phyloP scores from a whole-genome alignment of 140 eudicot genomes.

The Ambrosia hybrid region DNA sequence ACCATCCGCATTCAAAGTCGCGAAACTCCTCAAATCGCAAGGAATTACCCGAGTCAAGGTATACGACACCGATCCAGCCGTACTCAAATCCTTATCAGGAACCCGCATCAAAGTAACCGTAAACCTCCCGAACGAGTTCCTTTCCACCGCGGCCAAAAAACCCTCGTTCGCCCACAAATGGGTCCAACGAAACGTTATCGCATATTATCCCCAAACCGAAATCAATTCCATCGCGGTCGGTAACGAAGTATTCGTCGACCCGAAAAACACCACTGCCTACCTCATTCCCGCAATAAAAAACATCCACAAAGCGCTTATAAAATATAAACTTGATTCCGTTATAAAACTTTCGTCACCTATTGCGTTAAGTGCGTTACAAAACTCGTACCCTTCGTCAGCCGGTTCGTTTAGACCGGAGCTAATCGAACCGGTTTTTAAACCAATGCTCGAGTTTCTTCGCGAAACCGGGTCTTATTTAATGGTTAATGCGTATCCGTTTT shows the following conservation, averaged over 20 bases:
- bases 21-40: slow-evolving; percentile 67
- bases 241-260: slow-evolving; percentile 82
- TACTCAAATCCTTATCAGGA: slow-evolving; percentile 68
- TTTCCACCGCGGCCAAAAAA: slow-evolving; percentile 56
- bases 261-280: slow-evolving; percentile 62
- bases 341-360: slow-evolving; percentile 81
- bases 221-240: slow-evolving; percentile 85
- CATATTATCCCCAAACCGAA: slow-evolving; percentile 61
- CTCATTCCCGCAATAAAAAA: slow-evolving; percentile 77
- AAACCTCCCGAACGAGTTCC: slow-evolving; percentile 85
- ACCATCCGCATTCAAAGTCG: slow-evolving; percentile 75
- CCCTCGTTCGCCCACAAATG: slow-evolving; percentile 60
- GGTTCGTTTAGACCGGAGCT: slow-evolving; percentile 75
- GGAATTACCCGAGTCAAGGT: slow-evolving; percentile 62
- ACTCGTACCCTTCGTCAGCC: slow-evolving; percentile 76
- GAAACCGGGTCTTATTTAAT: slow-evolving; percentile 64
- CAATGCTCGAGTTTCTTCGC: slow-evolving; percentile 64
- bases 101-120: slow-evolving; percentile 64
- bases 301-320: slow-evolving; percentile 52
- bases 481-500: slow-evolving; percentile 88
- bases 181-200: slow-evolving; percentile 55
- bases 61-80: slow-evolving; percentile 88
- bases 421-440: slow-evolving; percentile 61
- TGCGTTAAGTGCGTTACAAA: slow-evolving; percentile 64
- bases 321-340: slow-evolving; percentile 40